A percentile compares a stretch with the other conserved stretches of the same genome.
Conservation (phyloP, 192 early-diverging fungal species). For the Coemansia sp. region DNA sequence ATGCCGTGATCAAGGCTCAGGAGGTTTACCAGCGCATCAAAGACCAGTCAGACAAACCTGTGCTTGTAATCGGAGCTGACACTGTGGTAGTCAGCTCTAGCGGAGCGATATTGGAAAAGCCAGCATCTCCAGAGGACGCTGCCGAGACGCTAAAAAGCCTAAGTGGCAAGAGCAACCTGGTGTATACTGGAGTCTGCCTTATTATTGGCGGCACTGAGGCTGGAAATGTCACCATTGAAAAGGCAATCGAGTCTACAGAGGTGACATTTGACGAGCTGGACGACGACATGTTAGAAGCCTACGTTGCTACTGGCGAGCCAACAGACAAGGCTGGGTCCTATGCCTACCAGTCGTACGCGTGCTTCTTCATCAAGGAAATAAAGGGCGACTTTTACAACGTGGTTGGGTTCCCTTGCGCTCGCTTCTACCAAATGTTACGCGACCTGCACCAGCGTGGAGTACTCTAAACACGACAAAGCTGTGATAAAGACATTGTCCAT, state of each 20-base stretch:
- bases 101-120: slow-evolving; percentile 83
- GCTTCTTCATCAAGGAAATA: slow-evolving; percentile 71
- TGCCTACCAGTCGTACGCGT: slow-evolving; percentile 78
- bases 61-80: slow-evolving; percentile 81
- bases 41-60: slow-evolving; percentile 34
- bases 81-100: slow-evolving; percentile 70
- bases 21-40: slow-evolving; percentile 66
- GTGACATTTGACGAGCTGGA: slow-evolving; percentile 68
- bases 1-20: slow-evolving; percentile 66
- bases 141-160: slow-evolving; percentile 63
- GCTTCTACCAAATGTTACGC: slow-evolving; percentile 52
- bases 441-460: slow-evolving; percentile 23
- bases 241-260: slow-evolving; percentile 60
- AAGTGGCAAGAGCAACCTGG: slow-evolving; percentile 64
- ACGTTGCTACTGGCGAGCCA: slow-evolving; percentile 64
- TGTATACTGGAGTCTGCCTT: slow-evolving; percentile 74
- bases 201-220: slow-evolving; percentile 25
- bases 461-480: slow-evolving; percentile 9
- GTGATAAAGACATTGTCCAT: neutral
- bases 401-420: slow-evolving; percentile 55
- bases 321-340: slow-evolving; percentile 85
- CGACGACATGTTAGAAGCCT: slow-evolving; percentile 66
- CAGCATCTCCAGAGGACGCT: slow-evolving; percentile 61
- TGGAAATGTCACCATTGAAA: slow-evolving; percentile 13
- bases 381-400: slow-evolving; percentile 88